phyloP scores from a whole-genome alignment of 495 filamentous ascomycete genomes.

The Neurospora sp. region DNA sequence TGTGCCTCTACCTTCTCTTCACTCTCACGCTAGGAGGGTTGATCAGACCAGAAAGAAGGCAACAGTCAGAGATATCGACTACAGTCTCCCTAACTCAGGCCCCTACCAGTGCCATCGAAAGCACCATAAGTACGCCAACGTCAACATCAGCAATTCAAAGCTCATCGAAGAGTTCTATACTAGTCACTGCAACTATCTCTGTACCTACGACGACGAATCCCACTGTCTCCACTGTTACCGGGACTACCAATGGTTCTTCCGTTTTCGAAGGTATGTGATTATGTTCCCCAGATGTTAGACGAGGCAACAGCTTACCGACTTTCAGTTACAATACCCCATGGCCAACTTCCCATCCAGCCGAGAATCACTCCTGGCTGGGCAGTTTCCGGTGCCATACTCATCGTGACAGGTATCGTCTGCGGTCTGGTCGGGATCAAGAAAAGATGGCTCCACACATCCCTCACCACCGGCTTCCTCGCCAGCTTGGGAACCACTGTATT shows the following conservation, averaged over 20 bases:
- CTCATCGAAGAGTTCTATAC: not conserved
- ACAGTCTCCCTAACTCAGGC: not conserved
- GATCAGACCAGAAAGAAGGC: conserved; percentile 6
- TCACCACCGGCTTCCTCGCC: conserved; percentile 65
- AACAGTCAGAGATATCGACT: conserved; percentile 12
- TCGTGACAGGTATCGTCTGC: conserved; percentile 57
- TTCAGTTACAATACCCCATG: conserved; percentile 28
- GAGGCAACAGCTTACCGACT: not conserved
- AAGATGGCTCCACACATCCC: conserved; percentile 70
- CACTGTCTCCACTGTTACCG: not conserved
- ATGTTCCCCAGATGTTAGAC: not conserved
- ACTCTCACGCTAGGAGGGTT: conserved; percentile 6
- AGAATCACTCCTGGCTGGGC: conserved; percentile 68
- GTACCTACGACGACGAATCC: not conserved
- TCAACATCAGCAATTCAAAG: not conserved
- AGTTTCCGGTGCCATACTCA: conserved; percentile 66
- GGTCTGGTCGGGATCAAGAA: conserved; percentile 77
- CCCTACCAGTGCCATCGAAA: not conserved
- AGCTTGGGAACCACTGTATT: conserved; percentile 70
- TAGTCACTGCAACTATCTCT: not conserved
- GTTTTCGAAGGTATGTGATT: not conserved
- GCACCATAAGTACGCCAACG: not conserved
- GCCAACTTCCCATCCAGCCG: conserved; percentile 60
- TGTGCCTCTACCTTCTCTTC: conserved; percentile 19
- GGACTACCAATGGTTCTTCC: not conserved